phyloP scores from a whole-genome alignment of 345 rosid species.

The Toxicodendron radicans region DNA sequence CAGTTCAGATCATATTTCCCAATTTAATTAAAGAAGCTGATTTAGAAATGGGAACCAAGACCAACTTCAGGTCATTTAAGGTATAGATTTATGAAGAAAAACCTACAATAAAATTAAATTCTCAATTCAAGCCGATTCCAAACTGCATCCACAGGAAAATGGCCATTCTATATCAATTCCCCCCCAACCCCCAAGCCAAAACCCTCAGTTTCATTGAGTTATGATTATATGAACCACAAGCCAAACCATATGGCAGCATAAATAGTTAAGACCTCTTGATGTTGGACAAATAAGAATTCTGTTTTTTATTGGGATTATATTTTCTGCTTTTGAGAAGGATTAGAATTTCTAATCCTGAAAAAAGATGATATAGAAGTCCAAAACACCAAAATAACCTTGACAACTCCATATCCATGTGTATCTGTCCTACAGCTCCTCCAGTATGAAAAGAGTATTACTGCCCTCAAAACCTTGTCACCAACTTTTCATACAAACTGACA shows the following conservation, averaged over 20 bases:
- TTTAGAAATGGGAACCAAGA: background rate
- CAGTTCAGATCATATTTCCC: background rate
- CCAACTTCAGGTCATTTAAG: background rate
- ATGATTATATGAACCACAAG: too few species aligned
- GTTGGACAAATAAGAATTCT: too few species aligned
- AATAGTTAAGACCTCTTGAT: too few species aligned
- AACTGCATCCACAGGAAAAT: background rate
- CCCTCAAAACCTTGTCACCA: background rate
- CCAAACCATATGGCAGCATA: too few species aligned
- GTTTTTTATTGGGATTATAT: too few species aligned
- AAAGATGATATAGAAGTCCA: too few species aligned
- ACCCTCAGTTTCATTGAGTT: background rate
- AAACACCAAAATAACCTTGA: too few species aligned
- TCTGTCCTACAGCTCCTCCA: too few species aligned
- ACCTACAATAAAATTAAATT: background rate
- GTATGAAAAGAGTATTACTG: background rate
- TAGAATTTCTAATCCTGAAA: too few species aligned
- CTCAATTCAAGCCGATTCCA: background rate
- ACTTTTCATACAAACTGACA: background rate
- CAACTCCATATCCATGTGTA: too few species aligned
- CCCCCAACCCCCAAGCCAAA: background rate
- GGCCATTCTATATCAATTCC: background rate
- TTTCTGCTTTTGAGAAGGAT: too few species aligned
- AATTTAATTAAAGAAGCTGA: background rate
- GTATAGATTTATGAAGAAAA: slow-evolving; percentile 9